These are phyloP conservation scores for Entomortierella lignicola DNA, from an alignment of 192 early-diverging fungal species.

Conservation along the genomic window DNA sequence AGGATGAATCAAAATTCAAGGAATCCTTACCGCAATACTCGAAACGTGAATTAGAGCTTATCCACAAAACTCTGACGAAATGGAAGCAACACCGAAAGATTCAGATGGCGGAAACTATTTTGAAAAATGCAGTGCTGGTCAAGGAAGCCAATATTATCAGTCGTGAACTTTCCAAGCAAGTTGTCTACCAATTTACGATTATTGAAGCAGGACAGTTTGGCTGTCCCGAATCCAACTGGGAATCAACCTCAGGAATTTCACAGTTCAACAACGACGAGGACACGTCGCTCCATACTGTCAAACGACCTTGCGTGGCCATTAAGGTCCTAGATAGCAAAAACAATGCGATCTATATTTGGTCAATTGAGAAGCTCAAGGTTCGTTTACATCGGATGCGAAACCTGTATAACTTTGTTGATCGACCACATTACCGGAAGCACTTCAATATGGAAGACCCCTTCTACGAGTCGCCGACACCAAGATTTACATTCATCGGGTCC, in stretches of 20 bases:
- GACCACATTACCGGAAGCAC: slow-evolving; percentile 68
- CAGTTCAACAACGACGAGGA: slow-evolving; percentile 66
- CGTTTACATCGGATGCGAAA: slow-evolving; percentile 80
- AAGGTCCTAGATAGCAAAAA: slow-evolving; percentile 67
- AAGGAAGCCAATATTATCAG: slow-evolving; percentile 94
- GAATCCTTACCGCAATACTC: slow-evolving; percentile 33
- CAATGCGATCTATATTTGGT: slow-evolving; percentile 72
- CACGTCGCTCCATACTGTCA: slow-evolving; percentile 52
- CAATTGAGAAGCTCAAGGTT: slow-evolving; percentile 67
- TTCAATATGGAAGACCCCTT: slow-evolving; percentile 73
- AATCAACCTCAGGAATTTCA: slow-evolving; percentile 61
- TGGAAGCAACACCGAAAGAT: slow-evolving; percentile 70
- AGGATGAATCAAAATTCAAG: slow-evolving; percentile 11
- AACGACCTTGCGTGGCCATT: slow-evolving; percentile 66
- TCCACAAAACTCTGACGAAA: slow-evolving; percentile 39
- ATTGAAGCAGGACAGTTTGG: slow-evolving; percentile 70
- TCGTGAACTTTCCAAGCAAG: slow-evolving; percentile 83
- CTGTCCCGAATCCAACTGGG: slow-evolving; percentile 59
- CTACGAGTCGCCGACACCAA: slow-evolving; percentile 65
- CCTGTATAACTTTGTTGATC: slow-evolving; percentile 70
- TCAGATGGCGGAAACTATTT: slow-evolving; percentile 73
- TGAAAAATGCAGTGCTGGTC: slow-evolving; percentile 77
- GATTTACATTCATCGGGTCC: slow-evolving; percentile 65
- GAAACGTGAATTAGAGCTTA: slow-evolving; percentile 52
- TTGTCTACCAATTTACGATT: slow-evolving; percentile 88